These are phyloP conservation scores for Dillenia turbinata DNA, from an alignment of 164 flowering plant genomes.

Conservation along the genomic window DNA sequence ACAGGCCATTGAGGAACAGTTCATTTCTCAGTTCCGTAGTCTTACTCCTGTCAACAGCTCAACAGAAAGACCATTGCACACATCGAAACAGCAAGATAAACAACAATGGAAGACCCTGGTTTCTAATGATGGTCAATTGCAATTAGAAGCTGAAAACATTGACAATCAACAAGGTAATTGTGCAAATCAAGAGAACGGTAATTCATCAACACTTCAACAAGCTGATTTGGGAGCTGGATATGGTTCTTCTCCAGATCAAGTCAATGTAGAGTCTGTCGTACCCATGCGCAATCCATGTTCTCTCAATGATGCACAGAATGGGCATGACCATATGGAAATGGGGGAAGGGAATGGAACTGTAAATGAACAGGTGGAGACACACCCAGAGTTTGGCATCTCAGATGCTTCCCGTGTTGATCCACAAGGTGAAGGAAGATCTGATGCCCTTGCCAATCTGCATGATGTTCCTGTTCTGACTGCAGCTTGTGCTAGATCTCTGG, in stretches of 20 bases:
- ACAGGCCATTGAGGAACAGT: constrained; percentile 79
- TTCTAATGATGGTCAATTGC: constrained; percentile 26
- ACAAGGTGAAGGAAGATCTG: constrained; percentile 19
- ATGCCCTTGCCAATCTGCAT: constrained; percentile 14
- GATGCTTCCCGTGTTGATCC: constrained; percentile 16
- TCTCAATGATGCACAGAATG: constrained; percentile 22
- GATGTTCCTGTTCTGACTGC: constrained; percentile 25
- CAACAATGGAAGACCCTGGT: constrained; percentile 31
- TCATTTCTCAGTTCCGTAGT: constrained; percentile 53
- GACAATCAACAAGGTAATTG: constrained; percentile 34
- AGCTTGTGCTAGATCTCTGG: constrained; percentile 24
- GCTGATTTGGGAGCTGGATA: constrained; percentile 25
- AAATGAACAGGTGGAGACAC: constrained; percentile 24
- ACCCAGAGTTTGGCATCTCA: constrained; percentile 25
- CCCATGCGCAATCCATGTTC: constrained; percentile 23
- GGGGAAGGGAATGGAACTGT: constrained; percentile 35
- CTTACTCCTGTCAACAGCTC: constrained; percentile 31
- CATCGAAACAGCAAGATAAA: constrained; percentile 32
- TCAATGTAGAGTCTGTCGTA: constrained; percentile 20
- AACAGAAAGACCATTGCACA: constrained; percentile 37
- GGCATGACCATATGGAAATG: constrained; percentile 50
- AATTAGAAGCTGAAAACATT: constrained; percentile 24
- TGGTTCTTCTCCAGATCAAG: constrained; percentile 22
- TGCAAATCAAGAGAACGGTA: constrained; percentile 24
- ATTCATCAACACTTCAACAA: constrained; percentile 20